These are phyloP conservation scores for Aspergillus steynii DNA, from an alignment of 495 filamentous ascomycete genomes.

Conservation along the genomic window DNA sequence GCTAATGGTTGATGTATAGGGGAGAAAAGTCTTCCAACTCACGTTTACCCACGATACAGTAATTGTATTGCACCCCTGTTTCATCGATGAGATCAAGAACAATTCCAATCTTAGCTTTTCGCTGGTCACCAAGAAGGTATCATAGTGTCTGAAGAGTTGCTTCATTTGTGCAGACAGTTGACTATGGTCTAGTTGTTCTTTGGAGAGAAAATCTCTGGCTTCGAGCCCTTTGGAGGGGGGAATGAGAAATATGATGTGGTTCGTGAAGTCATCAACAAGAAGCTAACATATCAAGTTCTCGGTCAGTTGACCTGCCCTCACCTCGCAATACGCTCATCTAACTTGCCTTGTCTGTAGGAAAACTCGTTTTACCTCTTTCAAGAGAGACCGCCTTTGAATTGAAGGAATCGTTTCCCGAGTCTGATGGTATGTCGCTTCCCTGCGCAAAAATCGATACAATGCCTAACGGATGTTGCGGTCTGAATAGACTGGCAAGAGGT, in stretches of 20 bases:
- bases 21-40: slow-evolving; percentile 40
- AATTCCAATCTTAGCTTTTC: slow-evolving; percentile 40
- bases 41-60: slow-evolving; percentile 32
- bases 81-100: slow-evolving; percentile 51
- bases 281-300: slow-evolving; percentile 48
- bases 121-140: slow-evolving; percentile 39
- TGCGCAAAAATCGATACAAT: neutral
- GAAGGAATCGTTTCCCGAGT: slow-evolving; percentile 38
- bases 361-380: slow-evolving; percentile 41
- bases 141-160: neutral
- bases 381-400: slow-evolving; percentile 41
- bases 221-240: slow-evolving; percentile 43
- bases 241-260: slow-evolving; percentile 29
- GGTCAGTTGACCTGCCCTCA: slow-evolving; percentile 19
- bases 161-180: neutral
- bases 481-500: slow-evolving; percentile 32
- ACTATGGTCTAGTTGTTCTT: slow-evolving; percentile 40
- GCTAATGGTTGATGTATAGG: slow-evolving; percentile 19
- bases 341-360: slow-evolving; percentile 16
- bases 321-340: neutral
- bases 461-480: neutral
- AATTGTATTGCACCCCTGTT: slow-evolving; percentile 49
- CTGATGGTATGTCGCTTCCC: slow-evolving; percentile 30
- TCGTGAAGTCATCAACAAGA: slow-evolving; percentile 41
- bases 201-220: slow-evolving; percentile 41